Base-by-base conservation (phyloP, 352 stramenopile species). In the Phytophthora crassamura region DNA sequence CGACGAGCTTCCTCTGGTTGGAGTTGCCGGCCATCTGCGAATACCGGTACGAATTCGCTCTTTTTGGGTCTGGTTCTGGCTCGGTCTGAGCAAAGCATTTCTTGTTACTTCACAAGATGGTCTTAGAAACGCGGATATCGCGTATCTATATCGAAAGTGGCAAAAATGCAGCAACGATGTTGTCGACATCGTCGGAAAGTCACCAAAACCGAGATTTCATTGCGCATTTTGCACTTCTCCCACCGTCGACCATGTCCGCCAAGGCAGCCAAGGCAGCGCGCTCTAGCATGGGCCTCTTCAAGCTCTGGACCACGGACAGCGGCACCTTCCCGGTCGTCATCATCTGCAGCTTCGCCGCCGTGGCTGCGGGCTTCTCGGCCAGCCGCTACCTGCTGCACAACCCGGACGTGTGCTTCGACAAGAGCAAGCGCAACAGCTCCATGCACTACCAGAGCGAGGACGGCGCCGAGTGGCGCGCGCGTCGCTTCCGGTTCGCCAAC, bases 241-340 rank as follows among this genome's bases (percentile, higher is more conserved):
- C 49, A 22, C 25, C 49, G 40, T 41, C 40, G 14, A 60, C 47
- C 53, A 67, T 70, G 59, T 67, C 62, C 45, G 54, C 64, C 64
- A 73, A 74, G 50, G 52, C 59, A 47, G n/a, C n/a, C n/a, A n/a
- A n/a, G n/a, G n/a, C n/a, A n/a, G 39, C 62, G 30, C 76, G 72
- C 49, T 64, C 73, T 22, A 50, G 42, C 49, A 75, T 84, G 60
- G 59, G 73, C 25, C 36, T 85, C 55, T 69, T 76, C 62, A 81
- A 79, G 49, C 76, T 85, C 61, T 85, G 76, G 76, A 80, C 58
- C 34, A 85, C 76, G 1, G 76, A 85, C 67, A 72, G 58, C 36
- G 71, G 76, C 48, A 85, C 76, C 30, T 80, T 85, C 59, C 66
- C 76, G 16, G 65, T 80, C 32, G 59, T 84, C 55, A 71, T 84